Percentiles rank a stretch among this genome's conserved stretches.
Conservation (phyloP, 2,329 filamentous ascomycete genomes). For the Aspergillus ustus region DNA sequence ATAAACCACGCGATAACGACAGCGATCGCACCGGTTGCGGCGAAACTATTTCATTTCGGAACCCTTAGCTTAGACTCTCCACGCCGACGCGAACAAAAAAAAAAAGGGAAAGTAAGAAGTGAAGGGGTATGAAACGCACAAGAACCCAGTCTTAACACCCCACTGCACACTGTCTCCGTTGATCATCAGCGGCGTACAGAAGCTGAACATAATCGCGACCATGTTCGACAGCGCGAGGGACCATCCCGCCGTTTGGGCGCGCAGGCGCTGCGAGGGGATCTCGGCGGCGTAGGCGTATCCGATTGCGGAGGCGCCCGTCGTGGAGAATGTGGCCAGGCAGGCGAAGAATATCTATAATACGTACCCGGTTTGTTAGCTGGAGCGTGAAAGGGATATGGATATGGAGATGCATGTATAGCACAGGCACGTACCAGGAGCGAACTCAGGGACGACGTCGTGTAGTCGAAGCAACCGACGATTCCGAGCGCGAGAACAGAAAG, state of each 20-base stretch:
- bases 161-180: conserved; percentile 43
- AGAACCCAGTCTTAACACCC: conserved; percentile 53
- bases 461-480: conserved; percentile 49
- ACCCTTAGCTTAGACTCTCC: neutral
- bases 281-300: conserved; percentile 51
- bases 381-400: neutral
- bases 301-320: conserved; percentile 49
- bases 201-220: conserved; percentile 51
- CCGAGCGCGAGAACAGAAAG: conserved; percentile 44
- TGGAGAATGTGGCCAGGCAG: conserved; percentile 48
- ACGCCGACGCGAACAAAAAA: no score
- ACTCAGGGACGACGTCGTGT: conserved; percentile 36
- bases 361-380: neutral
- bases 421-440: conserved; percentile 41
- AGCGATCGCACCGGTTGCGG: conserved; percentile 35
- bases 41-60: conserved; percentile 34
- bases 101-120: neutral
- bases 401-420: neutral
- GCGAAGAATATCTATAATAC: conserved; percentile 46
- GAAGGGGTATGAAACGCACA: conserved; percentile 35
- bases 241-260: conserved; percentile 47
- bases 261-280: conserved; percentile 47
- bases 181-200: conserved; percentile 53
- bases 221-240: conserved; percentile 47
- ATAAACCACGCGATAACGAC: conserved; percentile 50